Evolutionary conservation across 192 early-diverging fungal genomes (phyloP), one percentile per base, ranked within the genome.

Genomic region (Backusella parvicylindrica): DNA sequence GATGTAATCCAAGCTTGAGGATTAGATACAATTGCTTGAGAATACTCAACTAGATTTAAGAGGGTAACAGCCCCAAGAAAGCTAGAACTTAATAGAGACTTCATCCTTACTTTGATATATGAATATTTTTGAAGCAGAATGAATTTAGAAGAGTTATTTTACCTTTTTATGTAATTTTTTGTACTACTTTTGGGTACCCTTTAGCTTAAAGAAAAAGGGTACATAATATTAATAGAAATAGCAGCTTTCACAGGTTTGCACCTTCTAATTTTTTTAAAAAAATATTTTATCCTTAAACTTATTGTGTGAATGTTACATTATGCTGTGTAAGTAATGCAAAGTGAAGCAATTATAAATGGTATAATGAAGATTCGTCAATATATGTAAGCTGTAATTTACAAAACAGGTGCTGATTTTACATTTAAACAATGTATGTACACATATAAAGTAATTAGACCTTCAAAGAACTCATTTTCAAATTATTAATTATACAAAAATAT

Each of bases 1-100:
- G 31, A 47, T 31, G 41, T 50, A 36, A 71, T 64, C 75, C 75
- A 76, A 16, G 41, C 64, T 40, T 38, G 41, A 69, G 75, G 75
- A 32, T 76, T 56, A 26, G 53, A 60, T 15, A 60, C 53, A 28
- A 60, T 28, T 9, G 53, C 53, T 28, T 60, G 53, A 60, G 53
- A 60, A 60, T 28, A 60, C 3, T 23, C 23, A 28, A 60, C 13
- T 60, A 60, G 23, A 60, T 26, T 60, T 11, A 28, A 60, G 2
- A 60, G 8, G 12, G 53, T 7, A 28, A 60, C 11, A 12, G 26
- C 11, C 8, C 53, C 21, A 28, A 60, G 26, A 11, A 60, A 28
- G 13, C 26, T 26, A 60, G 23, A 60, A 12, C 11, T 13, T 60
- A 26, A 3, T 28, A 60, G 11, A 11, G 21, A 28, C 12, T 28